These are phyloP conservation scores for Globisporangium rhizosaccharum DNA, from an alignment of 352 stramenopile species.

Conservation along the genomic window DNA sequence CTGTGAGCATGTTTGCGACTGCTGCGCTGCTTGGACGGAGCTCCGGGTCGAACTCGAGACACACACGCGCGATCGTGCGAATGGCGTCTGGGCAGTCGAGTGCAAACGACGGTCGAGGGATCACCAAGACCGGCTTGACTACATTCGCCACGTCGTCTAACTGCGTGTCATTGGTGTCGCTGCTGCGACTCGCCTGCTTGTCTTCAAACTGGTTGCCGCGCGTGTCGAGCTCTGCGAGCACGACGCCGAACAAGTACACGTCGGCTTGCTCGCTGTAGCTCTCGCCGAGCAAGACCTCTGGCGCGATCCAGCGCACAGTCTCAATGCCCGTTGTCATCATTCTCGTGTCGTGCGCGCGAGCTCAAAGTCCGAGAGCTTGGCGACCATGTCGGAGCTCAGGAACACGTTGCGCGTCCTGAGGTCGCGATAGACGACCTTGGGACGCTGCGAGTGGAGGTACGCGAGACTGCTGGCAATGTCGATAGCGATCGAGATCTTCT, in stretches of 20 bases:
- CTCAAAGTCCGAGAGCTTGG: conserved; percentile 83
- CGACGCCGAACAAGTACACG: conserved; percentile 86
- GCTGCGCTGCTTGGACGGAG: conserved; percentile 66
- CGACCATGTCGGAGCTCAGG: conserved; percentile 69
- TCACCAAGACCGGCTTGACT: conserved; percentile 63
- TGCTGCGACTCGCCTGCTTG: conserved; percentile 64
- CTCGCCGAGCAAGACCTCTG: conserved; percentile 84
- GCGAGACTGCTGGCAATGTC: conserved; percentile 72
- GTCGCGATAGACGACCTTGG: conserved; percentile 81
- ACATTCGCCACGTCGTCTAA: conserved; percentile 80
- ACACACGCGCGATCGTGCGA: conserved; percentile 69
- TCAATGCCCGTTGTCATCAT: conserved; percentile 76
- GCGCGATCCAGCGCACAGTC: conserved; percentile 81
- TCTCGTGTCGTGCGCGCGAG: conserved; percentile 71
- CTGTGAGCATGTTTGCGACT: conserved; percentile 76
- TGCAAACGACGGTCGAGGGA: conserved; percentile 43
- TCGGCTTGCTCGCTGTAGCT: conserved; percentile 85
- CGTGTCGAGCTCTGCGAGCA: conserved; percentile 83
- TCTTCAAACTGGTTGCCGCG: conserved; percentile 73
- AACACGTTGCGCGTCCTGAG: conserved; percentile 82
- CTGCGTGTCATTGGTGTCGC: conserved; percentile 44
- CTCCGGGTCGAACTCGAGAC: conserved; percentile 78
- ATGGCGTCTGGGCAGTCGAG: conserved; percentile 39
- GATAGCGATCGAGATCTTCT: conserved; percentile 84
- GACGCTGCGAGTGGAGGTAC: conserved; percentile 80